Conservation (phyloP, 495 filamentous ascomycete species). For the Emericellopsis terricola region DNA sequence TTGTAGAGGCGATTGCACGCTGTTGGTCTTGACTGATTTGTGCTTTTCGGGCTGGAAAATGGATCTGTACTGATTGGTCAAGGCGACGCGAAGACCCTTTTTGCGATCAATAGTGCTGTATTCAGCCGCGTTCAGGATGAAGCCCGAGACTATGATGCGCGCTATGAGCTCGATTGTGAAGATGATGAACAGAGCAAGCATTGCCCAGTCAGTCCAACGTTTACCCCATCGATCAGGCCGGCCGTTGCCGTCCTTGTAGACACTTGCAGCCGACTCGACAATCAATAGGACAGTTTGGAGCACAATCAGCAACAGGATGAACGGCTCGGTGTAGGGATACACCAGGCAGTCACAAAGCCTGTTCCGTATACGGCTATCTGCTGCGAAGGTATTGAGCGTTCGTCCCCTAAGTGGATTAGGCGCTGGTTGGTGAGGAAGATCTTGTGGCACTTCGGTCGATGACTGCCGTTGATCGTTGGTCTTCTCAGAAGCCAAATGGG, state of each 20-base stretch:
- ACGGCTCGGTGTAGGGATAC: constrained; percentile 69
- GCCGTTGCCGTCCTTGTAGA: constrained; percentile 34
- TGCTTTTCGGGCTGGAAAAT: constrained; percentile 70
- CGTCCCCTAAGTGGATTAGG: constrained; percentile 76
- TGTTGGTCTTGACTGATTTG: constrained; percentile 31
- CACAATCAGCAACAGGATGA: constrained; percentile 74
- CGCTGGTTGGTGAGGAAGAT: not conserved
- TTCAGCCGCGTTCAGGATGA: constrained; percentile 71
- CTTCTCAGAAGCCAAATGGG: constrained; percentile 21
- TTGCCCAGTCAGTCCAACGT: constrained; percentile 53
- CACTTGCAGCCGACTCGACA: constrained; percentile 56
- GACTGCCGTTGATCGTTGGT: constrained; percentile 24
- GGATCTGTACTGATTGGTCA: constrained; percentile 53
- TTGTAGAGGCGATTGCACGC: constrained; percentile 42
- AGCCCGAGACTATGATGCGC: constrained; percentile 77
- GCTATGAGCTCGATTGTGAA: constrained; percentile 77
- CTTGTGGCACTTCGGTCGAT: constrained; percentile 8
- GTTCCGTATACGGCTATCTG: constrained; percentile 55
- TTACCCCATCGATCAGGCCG: constrained; percentile 41
- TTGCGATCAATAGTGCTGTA: constrained; percentile 66
- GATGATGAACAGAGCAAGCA: constrained; percentile 71
- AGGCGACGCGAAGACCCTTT: constrained; percentile 50
- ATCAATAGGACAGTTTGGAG: constrained; percentile 75
- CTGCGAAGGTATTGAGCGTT: constrained; percentile 67
- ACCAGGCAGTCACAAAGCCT: constrained; percentile 77